phyloP scores from a whole-genome alignment of 768 basidiomycete species.

The Hypholoma fasciculare region DNA sequence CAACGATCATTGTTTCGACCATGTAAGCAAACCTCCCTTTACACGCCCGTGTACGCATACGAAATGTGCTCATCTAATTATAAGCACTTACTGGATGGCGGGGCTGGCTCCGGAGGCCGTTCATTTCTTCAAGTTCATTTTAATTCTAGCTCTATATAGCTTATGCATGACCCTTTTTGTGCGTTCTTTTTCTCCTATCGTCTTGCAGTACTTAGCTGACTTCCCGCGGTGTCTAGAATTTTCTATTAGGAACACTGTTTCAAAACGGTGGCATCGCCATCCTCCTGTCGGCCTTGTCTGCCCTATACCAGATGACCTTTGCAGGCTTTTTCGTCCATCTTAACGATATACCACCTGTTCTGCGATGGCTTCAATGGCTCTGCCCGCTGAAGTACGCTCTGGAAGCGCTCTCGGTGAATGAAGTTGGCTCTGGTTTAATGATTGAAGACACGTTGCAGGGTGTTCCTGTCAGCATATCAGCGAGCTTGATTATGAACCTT shows the following conservation, averaged over 20 bases:
- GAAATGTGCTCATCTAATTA: neutral
- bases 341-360: constrained; percentile 79
- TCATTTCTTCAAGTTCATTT: constrained; percentile 92
- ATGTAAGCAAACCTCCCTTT: constrained; percentile 51
- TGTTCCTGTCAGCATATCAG: constrained; percentile 80
- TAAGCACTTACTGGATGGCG: constrained; percentile 93
- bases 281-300: constrained; percentile 75
- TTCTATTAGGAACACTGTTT: constrained; percentile 84
- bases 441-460: constrained; percentile 79
- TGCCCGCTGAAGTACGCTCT: constrained; percentile 80
- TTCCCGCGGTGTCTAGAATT: constrained; percentile 56
- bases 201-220: too few species aligned
- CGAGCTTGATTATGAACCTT: constrained; percentile 81
- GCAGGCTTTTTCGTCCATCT: constrained; percentile 95
- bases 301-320: constrained; percentile 82
- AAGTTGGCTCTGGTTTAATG: constrained; percentile 85
- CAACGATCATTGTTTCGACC: constrained; percentile 83
- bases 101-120: constrained; percentile 77
- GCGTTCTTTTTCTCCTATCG: constrained; percentile 24
- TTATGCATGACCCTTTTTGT: constrained; percentile 87
- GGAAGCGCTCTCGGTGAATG: constrained; percentile 91
- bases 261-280: constrained; percentile 89
- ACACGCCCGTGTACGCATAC: neutral
- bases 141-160: constrained; percentile 85
- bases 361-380: constrained; percentile 93